Evolutionary conservation across 2,329 filamentous ascomycete species (phyloP), one percentile per base, ranked within the genome.

Genomic region (Hypoxylon sp.): DNA sequence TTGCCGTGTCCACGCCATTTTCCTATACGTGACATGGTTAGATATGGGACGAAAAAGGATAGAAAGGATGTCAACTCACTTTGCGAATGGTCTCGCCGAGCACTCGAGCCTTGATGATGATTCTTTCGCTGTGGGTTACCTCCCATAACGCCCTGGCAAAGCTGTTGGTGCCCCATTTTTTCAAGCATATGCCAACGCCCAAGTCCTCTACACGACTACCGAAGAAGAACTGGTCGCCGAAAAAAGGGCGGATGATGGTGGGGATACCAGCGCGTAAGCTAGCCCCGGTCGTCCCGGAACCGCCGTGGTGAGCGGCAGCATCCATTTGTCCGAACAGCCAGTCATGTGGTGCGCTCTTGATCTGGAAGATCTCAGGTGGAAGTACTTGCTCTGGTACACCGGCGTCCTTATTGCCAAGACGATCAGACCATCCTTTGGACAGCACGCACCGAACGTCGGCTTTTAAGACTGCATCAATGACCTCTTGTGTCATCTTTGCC

Each of bases 201-300:
- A 99, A 83, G 73, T 98, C 94, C 76, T 98, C 93, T 1, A 98
- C 91, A 3, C 95, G 86, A 28, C 85, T 87, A 6, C 93, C 95
- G 72, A 97, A 98, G 82, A 99, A 99, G 83, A 91, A 97, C 75
- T 99, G 95, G 72, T 99, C 95, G 4, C 95, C 95, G 74, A 99
- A 99, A 81, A 98, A 99, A 0, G 95, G 95, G 64, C 94, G 92
- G 74, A 98, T 91, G 67, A 99, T 94, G 0, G 95, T 98, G 0
- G 95, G 95, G 4, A 97, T 87, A 1, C 95, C 95, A 0, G 94
- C 94, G 54, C 95, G 86, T 50, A 99, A 82, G 76, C 93, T 97
- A 0, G 95, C 95, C 1, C 95, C 95, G 0, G 95, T 99, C 0
- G 95, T 99, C 1, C 95, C 95, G 4, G 93, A 92, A 4, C 95